Evolutionary conservation across 2,329 filamentous ascomycete genomes (phyloP), one percentile per base, ranked within the genome.

Genomic region (Phialocephala sp.): DNA sequence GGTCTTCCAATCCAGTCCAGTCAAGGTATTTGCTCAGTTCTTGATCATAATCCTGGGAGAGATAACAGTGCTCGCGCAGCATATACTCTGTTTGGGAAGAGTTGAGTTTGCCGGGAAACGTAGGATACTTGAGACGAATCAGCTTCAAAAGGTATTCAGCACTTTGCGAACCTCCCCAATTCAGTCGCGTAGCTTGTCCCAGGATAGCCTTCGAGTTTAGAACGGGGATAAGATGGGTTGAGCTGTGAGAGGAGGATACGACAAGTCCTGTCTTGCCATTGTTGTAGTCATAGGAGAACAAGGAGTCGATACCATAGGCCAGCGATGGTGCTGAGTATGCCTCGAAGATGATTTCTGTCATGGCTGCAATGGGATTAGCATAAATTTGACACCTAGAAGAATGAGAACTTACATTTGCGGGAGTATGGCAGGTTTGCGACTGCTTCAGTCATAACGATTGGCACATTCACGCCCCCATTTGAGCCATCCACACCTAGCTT

Each of bases 301-400:
- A 86, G 12, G 94, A 96, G 78, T 99, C 95, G 80, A 99, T 94
- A 60, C 95, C 95, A 79, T 95, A 97, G 20, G 94, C 91, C 32
- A 97, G 85, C 1, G 92, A 94, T 0, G 95, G 94, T 12, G 92
- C 94, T 66, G 88, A 87, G 78, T 99, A 99, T 79, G 93, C 96
- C 79, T 99, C 95, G 77, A 98, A 99, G 12, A 99, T 83, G 63
- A 98, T 94, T 76, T 99, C 95, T 52, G 92, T 97, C 94, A 98
- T 98, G 72, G 92, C 93, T 97, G 71, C 61, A 65, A 62, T 22
- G 56, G 61, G 64, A 76, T 80, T 69, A 79, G 71, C 61, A 35
- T 24, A 50, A 5, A 20, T 54, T 11, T 15, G 32, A 27, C 2
- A 18, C 15, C 4, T 11, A 14, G 65, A 69, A 27, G 72, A 2